A percentile compares a stretch with the other conserved stretches of the same genome.
Evolutionary conservation across 768 basidiomycete genomes (phyloP).

Genomic region (Hirschioporus abietinus): DNA sequence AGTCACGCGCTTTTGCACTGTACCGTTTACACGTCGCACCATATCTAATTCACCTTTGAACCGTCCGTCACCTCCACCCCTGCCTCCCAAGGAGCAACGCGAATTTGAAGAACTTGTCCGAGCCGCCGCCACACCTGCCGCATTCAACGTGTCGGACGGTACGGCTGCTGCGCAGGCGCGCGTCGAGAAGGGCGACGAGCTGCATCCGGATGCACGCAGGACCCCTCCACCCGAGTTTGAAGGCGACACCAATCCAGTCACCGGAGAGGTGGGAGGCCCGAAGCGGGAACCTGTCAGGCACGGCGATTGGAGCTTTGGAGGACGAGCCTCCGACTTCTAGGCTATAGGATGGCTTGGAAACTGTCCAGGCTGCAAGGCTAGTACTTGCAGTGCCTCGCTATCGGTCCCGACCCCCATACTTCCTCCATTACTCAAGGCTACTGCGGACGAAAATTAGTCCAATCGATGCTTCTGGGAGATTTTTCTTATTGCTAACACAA

Average conservation of each 20-base stretch:
- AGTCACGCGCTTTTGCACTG: background rate
- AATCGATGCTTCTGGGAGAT: background rate
- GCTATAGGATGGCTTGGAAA: background rate
- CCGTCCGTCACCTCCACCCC: slow-evolving; percentile 67
- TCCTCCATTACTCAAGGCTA: background rate
- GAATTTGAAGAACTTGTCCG: slow-evolving; percentile 85
- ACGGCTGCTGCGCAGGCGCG: slow-evolving; percentile 20
- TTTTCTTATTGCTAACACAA: background rate
- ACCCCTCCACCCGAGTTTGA: slow-evolving; percentile 65
- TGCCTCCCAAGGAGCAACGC: slow-evolving; percentile 70
- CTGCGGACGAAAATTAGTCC: background rate
- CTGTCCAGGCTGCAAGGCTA: no score
- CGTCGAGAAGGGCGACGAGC: slow-evolving; percentile 36
- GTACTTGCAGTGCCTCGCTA: no score
- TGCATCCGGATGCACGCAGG: slow-evolving; percentile 66
- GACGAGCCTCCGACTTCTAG: slow-evolving; percentile 82
- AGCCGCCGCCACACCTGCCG: slow-evolving; percentile 36
- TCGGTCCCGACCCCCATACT: no score
- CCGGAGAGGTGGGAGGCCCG: slow-evolving; percentile 84
- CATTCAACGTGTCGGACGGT: slow-evolving; percentile 20
- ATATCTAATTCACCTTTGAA: slow-evolving; percentile 32
- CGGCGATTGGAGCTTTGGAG: slow-evolving; percentile 90
- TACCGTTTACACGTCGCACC: background rate
- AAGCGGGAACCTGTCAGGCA: slow-evolving; percentile 76
- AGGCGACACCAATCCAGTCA: slow-evolving; percentile 74